phyloP scores from a whole-genome alignment of 257 asterid genomes.

The Jacaranda copaia region DNA sequence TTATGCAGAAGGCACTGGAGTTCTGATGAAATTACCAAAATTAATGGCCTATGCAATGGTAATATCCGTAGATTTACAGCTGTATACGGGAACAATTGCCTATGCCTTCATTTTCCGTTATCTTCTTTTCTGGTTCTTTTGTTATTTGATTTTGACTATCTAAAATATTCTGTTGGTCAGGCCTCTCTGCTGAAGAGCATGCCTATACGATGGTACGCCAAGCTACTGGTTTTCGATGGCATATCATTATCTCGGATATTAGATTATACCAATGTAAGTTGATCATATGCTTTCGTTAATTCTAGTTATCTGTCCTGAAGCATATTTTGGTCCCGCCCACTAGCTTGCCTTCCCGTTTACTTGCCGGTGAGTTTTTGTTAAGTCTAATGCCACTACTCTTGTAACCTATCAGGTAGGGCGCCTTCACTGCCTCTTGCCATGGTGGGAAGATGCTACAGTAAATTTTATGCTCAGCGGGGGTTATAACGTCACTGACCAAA shows the following conservation, averaged over 20 bases:
- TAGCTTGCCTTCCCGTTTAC: background rate
- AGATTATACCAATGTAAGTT: slow-evolving; percentile 73
- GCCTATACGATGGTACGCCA: slow-evolving; percentile 72
- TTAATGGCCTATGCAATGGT: slow-evolving; percentile 71
- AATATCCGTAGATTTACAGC: slow-evolving; percentile 26
- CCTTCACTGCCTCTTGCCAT: slow-evolving; percentile 80
- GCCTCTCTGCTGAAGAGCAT: slow-evolving; percentile 74
- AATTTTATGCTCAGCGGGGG: slow-evolving; percentile 82
- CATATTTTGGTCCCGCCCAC: background rate
- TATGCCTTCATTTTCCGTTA: background rate
- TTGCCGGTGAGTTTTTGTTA: background rate
- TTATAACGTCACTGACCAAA: slow-evolving; percentile 62
- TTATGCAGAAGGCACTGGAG: slow-evolving; percentile 63
- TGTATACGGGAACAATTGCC: background rate
- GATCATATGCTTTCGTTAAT: background rate
- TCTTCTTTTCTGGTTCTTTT: background rate
- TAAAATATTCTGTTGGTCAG: slow-evolving; percentile 40
- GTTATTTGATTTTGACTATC: background rate
- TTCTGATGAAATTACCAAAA: slow-evolving; percentile 57
- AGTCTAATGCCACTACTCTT: slow-evolving; percentile 25
- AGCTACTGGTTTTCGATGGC: slow-evolving; percentile 56
- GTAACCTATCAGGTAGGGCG: slow-evolving; percentile 66
- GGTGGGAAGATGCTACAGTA: slow-evolving; percentile 89
- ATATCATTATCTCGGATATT: slow-evolving; percentile 57
- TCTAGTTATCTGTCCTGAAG: background rate